Conservation (phyloP, 2,329 filamentous ascomycete species). For the Colletotrichum cereale region DNA sequence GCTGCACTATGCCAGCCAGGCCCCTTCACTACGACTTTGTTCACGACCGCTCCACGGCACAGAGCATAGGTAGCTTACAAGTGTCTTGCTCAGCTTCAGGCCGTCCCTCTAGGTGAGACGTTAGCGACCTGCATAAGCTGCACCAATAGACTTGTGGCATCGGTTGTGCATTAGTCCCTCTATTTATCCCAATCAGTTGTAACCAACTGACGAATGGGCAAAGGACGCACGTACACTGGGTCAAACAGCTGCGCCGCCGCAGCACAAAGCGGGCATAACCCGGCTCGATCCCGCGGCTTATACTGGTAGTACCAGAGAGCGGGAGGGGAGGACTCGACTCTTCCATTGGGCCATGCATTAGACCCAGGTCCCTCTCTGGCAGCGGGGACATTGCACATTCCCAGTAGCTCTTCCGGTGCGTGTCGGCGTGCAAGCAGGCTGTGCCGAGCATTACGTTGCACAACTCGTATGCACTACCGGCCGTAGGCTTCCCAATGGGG, state of each 20-base stretch:
- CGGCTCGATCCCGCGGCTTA: slow-evolving; percentile 35
- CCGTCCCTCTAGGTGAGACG: slow-evolving; percentile 38
- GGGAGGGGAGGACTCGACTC: slow-evolving; percentile 6
- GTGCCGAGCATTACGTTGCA: slow-evolving; percentile 39
- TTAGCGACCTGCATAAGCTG: slow-evolving; percentile 39
- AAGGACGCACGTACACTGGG: slow-evolving; percentile 27
- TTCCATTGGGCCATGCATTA: slow-evolving; percentile 18
- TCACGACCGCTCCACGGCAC: neutral
- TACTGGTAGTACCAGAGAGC: slow-evolving; percentile 22
- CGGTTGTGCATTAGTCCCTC: slow-evolving; percentile 36
- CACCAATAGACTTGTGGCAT: slow-evolving; percentile 12
- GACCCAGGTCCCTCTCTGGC: slow-evolving; percentile 15
- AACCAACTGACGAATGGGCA: slow-evolving; percentile 26
- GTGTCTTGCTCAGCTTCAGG: slow-evolving; percentile 14
- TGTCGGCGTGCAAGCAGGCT: slow-evolving; percentile 33
- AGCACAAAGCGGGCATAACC: slow-evolving; percentile 38
- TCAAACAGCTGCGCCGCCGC: slow-evolving; percentile 36
- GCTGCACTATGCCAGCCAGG: neutral
- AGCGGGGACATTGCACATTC: slow-evolving; percentile 21
- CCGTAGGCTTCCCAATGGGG: slow-evolving; percentile 36
- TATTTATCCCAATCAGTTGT: slow-evolving; percentile 30
- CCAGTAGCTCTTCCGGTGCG: slow-evolving; percentile 34
- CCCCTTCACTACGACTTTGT: neutral
- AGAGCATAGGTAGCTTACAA: neutral
- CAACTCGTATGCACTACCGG: slow-evolving; percentile 36